Percentiles rank a stretch among this genome's conserved stretches.
Evolutionary conservation across 768 basidiomycete genomes (phyloP).

Genomic region (Leucosporidium creatinivorum): DNA sequence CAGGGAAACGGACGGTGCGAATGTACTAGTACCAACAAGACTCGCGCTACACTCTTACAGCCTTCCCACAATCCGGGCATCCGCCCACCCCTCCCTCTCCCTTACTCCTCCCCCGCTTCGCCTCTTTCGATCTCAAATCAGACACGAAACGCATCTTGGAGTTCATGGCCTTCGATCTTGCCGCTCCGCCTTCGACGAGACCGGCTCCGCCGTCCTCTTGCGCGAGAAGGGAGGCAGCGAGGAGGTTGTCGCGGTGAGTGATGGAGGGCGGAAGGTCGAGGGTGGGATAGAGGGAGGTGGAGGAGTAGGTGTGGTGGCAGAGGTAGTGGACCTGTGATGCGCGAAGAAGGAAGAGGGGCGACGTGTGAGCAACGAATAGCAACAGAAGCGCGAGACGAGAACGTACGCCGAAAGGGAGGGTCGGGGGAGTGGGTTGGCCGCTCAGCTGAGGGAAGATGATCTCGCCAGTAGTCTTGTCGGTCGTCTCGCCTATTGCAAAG

Average conservation of each 20-base stretch:
- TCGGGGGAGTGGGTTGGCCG: slow-evolving; percentile 1
- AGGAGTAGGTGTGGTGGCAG: slow-evolving; percentile 27
- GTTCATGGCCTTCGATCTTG: background rate
- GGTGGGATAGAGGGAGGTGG: slow-evolving; percentile 27
- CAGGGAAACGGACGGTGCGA: too few relatives aligned
- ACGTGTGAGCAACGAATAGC: background rate
- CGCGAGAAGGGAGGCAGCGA: slow-evolving; percentile 21
- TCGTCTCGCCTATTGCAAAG: slow-evolving; percentile 17
- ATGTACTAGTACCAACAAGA: too few relatives aligned
- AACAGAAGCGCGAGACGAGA: background rate
- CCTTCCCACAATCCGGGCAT: background rate
- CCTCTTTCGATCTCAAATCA: background rate
- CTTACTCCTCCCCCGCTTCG: too few relatives aligned
- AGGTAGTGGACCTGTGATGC: slow-evolving; percentile 31
- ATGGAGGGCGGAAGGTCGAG: background rate
- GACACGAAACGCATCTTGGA: background rate
- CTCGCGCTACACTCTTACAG: too few relatives aligned
- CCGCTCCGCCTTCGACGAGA: background rate
- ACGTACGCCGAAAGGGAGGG: slow-evolving; percentile 25
- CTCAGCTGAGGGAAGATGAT: slow-evolving; percentile 31
- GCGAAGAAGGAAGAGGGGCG: background rate
- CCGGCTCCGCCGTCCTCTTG: background rate
- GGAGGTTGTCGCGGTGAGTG: slow-evolving; percentile 24
- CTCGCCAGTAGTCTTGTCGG: slow-evolving; percentile 23
- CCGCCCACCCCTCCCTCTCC: background rate